Evolutionary conservation across 2,329 filamentous ascomycete species (phyloP).

Genomic region (Magnaporthiopsis rhizophila): DNA sequence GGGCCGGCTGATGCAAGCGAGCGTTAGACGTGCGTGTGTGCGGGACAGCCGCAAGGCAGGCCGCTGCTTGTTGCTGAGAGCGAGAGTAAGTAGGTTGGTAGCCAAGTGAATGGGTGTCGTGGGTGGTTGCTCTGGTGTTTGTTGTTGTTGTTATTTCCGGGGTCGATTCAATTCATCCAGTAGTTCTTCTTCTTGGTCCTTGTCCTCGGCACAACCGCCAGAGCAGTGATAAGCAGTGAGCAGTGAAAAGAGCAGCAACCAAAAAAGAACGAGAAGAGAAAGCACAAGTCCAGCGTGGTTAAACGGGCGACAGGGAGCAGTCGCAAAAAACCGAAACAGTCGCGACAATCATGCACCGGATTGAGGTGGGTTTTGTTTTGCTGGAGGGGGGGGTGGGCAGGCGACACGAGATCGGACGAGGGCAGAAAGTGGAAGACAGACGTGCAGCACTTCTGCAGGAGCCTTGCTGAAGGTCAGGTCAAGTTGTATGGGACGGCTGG

Average conservation of each 20-base stretch:
- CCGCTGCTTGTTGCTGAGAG: no score
- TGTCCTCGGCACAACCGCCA: neutral
- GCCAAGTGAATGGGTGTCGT: neutral
- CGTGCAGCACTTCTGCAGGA: constrained; percentile 1
- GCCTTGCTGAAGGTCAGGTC: neutral
- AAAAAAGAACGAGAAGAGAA: neutral
- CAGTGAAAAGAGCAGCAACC: neutral
- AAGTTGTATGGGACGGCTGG: neutral
- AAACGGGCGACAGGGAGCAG: constrained; percentile 1
- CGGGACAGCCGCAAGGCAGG: neutral
- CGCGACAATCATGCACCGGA: constrained; percentile 4
- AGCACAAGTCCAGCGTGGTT: neutral
- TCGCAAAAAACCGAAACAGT: constrained; percentile 7
- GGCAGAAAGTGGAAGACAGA: constrained; percentile 1
- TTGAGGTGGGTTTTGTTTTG: constrained; percentile 2
- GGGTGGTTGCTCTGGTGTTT: neutral
- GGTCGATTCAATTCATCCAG: neutral
- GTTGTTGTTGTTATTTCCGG: neutral
- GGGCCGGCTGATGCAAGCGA: neutral
- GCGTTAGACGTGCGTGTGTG: neutral
- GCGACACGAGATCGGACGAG: constrained; percentile 2
- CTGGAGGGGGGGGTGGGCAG: neutral
- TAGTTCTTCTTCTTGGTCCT: neutral
- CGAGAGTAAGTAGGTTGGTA: neutral
- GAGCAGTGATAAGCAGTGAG: neutral